phyloP scores from a whole-genome alignment of 768 basidiomycete genomes.

The Calocybe cyanea region DNA sequence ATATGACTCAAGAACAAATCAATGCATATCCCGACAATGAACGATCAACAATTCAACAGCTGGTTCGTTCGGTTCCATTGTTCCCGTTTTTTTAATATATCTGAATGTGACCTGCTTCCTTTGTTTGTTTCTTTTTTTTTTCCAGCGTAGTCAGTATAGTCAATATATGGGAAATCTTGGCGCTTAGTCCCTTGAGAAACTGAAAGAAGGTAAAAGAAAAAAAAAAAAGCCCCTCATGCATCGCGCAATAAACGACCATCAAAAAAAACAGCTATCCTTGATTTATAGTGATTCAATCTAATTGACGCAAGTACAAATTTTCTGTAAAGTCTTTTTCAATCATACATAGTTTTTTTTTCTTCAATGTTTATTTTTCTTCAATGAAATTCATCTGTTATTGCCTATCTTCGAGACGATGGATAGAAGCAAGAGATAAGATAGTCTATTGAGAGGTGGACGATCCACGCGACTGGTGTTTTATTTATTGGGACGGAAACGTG shows the following conservation, averaged over 20 bases:
- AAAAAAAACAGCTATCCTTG: neutral
- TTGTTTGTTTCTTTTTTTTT: neutral
- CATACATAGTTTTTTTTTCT: no score
- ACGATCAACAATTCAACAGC: slow-evolving; percentile 71
- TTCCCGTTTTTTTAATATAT: neutral
- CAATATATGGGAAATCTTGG: slow-evolving; percentile 34
- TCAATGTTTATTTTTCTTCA: no score
- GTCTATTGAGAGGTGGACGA: no score
- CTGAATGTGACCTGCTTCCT: neutral
- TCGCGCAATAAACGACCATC: no score
- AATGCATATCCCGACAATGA: slow-evolving; percentile 75
- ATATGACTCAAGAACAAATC: slow-evolving; percentile 79
- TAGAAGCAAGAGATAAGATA: no score
- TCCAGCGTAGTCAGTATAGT: slow-evolving; percentile 35
- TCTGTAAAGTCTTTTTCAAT: neutral
- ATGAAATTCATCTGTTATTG: no score
- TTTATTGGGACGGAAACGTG: slow-evolving; percentile 27
- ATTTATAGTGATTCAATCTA: slow-evolving; percentile 2
- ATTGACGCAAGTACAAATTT: neutral
- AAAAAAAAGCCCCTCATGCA: neutral
- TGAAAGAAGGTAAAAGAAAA: no score
- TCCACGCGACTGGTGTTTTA: no score
- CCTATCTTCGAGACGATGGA: no score
- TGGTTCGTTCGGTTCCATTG: no score
- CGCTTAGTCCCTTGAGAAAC: slow-evolving; percentile 1